Percentiles rank a stretch among this genome's conserved stretches.
phyloP scores from a whole-genome alignment of 2,329 filamentous ascomycete species.

The Colletotrichum sp. region DNA sequence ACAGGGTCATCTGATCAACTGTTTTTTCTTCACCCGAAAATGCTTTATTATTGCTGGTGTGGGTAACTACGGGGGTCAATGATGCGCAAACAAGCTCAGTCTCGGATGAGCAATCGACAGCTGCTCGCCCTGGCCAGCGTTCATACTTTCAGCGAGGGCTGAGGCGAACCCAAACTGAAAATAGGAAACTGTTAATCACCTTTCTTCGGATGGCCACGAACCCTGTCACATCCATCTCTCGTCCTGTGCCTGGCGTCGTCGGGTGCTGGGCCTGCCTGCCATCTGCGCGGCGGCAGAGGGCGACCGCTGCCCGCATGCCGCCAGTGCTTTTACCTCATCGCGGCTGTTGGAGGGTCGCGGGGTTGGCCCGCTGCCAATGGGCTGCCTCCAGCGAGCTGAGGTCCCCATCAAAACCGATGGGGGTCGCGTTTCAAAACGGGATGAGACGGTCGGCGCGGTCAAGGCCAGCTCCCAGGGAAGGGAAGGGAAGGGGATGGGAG shows the following conservation, averaged over 20 bases:
- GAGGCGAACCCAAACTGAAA: neutral
- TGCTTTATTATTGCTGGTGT: neutral
- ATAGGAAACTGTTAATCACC: neutral
- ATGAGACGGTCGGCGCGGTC: constrained; percentile 20
- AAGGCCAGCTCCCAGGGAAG: neutral
- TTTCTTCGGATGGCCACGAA: neutral
- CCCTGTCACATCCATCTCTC: neutral
- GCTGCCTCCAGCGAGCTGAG: constrained; percentile 5
- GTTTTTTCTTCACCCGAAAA: neutral
- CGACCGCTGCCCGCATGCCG: neutral
- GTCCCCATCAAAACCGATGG: constrained; percentile 2
- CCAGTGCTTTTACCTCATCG: neutral
- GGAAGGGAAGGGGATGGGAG: neutral
- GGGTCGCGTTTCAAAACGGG: constrained; percentile 17
- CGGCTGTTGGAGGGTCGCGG: neutral
- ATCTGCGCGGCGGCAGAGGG: neutral
- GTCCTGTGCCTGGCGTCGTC: neutral
- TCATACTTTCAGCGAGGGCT: neutral
- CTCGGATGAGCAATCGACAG: neutral
- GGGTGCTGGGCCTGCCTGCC: neutral
- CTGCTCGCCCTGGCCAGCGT: neutral
- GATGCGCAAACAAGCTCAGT: neutral
- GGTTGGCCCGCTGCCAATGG: constrained; percentile 14
- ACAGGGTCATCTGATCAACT: neutral
- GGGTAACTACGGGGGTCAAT: neutral